Conservation (phyloP, 345 rosid species). For the Eucalyptus pauciflora region DNA sequence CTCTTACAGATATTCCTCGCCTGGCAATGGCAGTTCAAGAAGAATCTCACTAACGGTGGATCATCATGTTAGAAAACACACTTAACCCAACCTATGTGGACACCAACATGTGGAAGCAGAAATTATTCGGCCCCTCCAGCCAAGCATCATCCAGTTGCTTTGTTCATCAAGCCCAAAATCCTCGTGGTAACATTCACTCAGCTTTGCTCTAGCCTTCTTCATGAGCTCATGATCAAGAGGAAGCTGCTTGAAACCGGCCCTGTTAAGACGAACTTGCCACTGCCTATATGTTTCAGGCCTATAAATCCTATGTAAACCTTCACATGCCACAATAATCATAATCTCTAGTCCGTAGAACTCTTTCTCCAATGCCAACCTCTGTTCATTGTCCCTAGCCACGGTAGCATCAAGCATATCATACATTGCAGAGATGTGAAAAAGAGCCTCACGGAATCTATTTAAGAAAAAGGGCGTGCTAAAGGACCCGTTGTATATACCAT, state of each 20-base stretch:
- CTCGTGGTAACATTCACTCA: conserved; percentile 45
- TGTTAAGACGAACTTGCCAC: conserved; percentile 50
- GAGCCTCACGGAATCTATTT: conserved; percentile 75
- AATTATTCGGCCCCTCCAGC: conserved; percentile 84
- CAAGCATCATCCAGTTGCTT: conserved; percentile 65
- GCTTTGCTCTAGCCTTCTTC: conserved; percentile 11
- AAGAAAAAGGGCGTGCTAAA: conserved; percentile 71
- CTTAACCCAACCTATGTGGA: conserved; percentile 14
- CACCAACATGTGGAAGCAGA: conserved; percentile 54
- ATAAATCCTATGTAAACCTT: conserved; percentile 60
- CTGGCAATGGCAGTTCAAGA: not conserved
- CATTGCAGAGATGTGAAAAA: conserved; percentile 55
- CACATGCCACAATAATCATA: conserved; percentile 66
- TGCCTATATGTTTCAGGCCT: conserved; percentile 89
- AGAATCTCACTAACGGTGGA: not conserved
- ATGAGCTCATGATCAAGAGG: conserved; percentile 31
- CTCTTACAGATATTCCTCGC: not conserved
- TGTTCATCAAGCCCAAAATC: conserved; percentile 67
- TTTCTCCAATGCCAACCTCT: conserved; percentile 44
- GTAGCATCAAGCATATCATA: conserved; percentile 57
- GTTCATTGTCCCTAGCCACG: conserved; percentile 26
- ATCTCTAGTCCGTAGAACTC: conserved; percentile 55
- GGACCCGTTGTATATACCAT: conserved; percentile 39
- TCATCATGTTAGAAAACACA: not conserved
- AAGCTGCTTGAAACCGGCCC: conserved; percentile 62